Percentiles rank a stretch among this genome's conserved stretches.
phyloP scores from a whole-genome alignment of 140 eudicot genomes.

The Cichorium intybus region DNA sequence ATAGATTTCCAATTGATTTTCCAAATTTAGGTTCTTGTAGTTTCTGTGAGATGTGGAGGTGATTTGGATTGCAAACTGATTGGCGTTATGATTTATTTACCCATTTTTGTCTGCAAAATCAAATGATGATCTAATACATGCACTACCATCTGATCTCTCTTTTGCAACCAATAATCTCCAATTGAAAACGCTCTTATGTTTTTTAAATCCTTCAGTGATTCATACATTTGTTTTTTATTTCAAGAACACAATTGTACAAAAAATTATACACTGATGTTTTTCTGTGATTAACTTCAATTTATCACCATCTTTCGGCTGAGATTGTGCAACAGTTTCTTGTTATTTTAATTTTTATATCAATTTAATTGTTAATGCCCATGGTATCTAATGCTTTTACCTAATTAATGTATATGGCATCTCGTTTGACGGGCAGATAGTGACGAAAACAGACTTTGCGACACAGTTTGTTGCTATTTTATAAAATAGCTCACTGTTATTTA shows the following conservation, averaged over 20 bases:
- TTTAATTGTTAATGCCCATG: background rate
- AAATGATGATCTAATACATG: constrained; percentile 40
- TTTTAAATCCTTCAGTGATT: no score
- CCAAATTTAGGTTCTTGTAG: background rate
- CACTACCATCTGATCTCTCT: constrained; percentile 41
- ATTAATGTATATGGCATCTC: constrained; percentile 25
- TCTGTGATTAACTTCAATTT: constrained; percentile 18
- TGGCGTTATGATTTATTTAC: constrained; percentile 34
- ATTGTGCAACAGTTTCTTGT: background rate
- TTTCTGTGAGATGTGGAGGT: background rate
- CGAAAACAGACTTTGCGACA: constrained; percentile 41
- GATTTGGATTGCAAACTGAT: background rate
- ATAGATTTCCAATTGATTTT: background rate
- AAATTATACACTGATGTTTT: constrained; percentile 11
- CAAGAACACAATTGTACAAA: background rate
- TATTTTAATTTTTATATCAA: background rate
- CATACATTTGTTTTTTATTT: background rate
- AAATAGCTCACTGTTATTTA: constrained; percentile 35
- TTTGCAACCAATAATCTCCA: constrained; percentile 5
- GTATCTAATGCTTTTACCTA: constrained; percentile 32
- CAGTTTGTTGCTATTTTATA: constrained; percentile 23
- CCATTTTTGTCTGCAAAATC: constrained; percentile 33
- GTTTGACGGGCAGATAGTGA: constrained; percentile 30
- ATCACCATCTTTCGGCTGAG: constrained; percentile 36
- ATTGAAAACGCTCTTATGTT: no score